Conservation (phyloP, 805 yeast species). For the Dipodascus geniculatus region DNA sequence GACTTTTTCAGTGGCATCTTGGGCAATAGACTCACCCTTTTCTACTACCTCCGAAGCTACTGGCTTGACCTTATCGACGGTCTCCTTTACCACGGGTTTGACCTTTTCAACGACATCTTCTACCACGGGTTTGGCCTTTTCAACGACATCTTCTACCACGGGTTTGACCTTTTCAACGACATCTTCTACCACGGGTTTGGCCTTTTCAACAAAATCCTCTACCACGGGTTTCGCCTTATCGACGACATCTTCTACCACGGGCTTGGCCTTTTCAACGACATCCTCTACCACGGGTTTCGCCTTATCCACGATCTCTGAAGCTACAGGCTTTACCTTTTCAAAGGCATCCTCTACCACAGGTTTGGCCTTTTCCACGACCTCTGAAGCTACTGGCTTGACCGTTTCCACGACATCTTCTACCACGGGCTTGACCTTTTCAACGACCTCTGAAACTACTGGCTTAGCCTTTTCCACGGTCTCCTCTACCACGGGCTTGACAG, state of each 20-base stretch:
- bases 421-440: background rate
- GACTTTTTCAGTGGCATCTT: background rate
- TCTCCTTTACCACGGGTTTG: background rate
- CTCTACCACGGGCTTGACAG: background rate
- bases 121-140: background rate
- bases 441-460: background rate
- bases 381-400: background rate
- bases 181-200: background rate
- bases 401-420: background rate
- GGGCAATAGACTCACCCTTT: background rate
- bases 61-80: background rate
- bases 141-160: background rate
- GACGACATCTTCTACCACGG: background rate
- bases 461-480: background rate
- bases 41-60: background rate
- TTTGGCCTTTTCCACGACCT: background rate
- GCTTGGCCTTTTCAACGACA: background rate
- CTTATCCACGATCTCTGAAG: conserved; percentile 34
- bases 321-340: conserved; percentile 33
- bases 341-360: too few species aligned
- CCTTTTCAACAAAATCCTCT: background rate
- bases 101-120: background rate
- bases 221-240: background rate
- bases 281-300: background rate
- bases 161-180: background rate